A percentile compares a stretch with the other conserved stretches of the same genome.
Conservation (phyloP, 2,329 filamentous ascomycete genomes). For the Calonectria pseudoreteaudii region DNA sequence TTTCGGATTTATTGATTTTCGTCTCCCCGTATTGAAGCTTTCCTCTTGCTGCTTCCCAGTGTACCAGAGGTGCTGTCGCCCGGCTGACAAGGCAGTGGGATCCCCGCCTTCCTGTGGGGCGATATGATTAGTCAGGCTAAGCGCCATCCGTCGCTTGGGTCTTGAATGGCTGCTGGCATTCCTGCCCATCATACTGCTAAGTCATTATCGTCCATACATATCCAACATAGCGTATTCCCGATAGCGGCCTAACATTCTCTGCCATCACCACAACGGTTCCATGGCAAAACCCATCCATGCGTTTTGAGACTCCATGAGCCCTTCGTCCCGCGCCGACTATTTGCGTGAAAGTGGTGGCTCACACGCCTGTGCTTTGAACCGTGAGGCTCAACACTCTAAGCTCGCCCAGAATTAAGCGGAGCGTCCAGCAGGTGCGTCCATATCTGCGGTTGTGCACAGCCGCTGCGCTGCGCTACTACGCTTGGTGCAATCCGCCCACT, state of each 20-base stretch:
- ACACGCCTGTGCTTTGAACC: constrained; percentile 35
- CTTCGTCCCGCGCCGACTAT: constrained; percentile 39
- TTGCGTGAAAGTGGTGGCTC: constrained; percentile 34
- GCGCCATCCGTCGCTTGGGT: constrained; percentile 9
- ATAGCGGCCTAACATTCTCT: constrained; percentile 18
- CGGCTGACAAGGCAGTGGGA: not conserved
- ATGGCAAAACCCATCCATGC: constrained; percentile 44
- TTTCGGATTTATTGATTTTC: constrained; percentile 3
- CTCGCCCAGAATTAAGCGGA: not conserved
- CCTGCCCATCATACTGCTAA: constrained; percentile 1
- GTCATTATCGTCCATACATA: constrained; percentile 6
- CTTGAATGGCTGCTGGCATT: constrained; percentile 21
- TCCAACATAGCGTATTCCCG: not conserved
- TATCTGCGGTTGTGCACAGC: constrained; percentile 12
- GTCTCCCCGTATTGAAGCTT: not conserved
- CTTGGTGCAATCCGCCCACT: constrained; percentile 16
- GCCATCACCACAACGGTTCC: constrained; percentile 34
- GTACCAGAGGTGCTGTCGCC: not conserved
- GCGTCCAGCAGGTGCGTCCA: constrained; percentile 15
- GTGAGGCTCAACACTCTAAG: constrained; percentile 8
- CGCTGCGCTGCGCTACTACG: constrained; percentile 8
- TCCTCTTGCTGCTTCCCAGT: not conserved
- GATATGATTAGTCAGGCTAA: constrained; percentile 23
- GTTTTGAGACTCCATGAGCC: constrained; percentile 43
- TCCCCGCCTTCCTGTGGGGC: constrained; percentile 17